Evolutionary conservation across 2,329 filamentous ascomycete species (phyloP).

Genomic region (Ambrosiella xylebori): DNA sequence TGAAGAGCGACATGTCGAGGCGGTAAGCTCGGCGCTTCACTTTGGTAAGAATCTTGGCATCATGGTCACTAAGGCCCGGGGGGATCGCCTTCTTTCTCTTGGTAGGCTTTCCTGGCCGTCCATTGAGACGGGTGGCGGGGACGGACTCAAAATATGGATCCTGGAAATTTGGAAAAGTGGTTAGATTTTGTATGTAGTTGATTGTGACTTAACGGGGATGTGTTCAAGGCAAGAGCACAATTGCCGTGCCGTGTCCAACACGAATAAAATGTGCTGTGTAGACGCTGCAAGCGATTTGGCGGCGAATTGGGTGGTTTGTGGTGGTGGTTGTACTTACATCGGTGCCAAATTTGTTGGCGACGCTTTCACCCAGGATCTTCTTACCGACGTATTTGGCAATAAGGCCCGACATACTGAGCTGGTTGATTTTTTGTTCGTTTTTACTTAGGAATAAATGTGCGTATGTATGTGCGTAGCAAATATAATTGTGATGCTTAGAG

Average conservation of each 20-base stretch:
- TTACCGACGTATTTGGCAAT: conserved; percentile 38
- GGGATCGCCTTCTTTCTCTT: conserved; percentile 75
- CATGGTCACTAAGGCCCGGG: conserved; percentile 64
- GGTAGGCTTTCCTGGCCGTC: conserved; percentile 55
- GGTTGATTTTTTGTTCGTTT: background rate
- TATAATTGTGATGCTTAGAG: background rate
- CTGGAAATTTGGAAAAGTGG: conserved; percentile 26
- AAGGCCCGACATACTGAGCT: conserved; percentile 30
- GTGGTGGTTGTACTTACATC: conserved; percentile 24
- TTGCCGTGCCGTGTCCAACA: background rate
- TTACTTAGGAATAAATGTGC: background rate
- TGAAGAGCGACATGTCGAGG: conserved; percentile 73
- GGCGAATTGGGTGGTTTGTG: background rate
- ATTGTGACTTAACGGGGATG: background rate
- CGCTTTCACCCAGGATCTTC: conserved; percentile 38
- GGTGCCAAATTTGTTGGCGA: conserved; percentile 40
- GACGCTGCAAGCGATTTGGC: background rate
- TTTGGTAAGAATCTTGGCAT: conserved; percentile 65
- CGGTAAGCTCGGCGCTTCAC: conserved; percentile 74
- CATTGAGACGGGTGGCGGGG: conserved; percentile 51
- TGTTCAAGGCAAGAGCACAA: background rate
- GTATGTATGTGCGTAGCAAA: background rate
- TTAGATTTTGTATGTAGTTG: background rate
- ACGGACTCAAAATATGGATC: conserved; percentile 83
- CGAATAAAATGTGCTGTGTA: background rate